Conservation (phyloP, 768 basidiomycete species). For the Inosperma sp. region DNA sequence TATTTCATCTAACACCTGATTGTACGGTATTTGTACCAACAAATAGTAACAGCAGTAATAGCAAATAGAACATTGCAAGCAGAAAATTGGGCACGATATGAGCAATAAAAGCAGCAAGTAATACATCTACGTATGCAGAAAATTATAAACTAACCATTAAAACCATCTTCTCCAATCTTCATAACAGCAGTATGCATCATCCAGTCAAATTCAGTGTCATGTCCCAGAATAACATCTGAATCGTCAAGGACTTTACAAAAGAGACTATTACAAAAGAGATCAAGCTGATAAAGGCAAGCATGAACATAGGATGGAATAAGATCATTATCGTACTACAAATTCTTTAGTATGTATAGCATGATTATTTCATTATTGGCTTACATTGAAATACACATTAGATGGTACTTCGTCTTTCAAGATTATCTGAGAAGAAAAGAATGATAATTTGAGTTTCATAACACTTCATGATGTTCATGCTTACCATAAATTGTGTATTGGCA, state of each 20-base stretch:
- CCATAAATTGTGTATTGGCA: background rate
- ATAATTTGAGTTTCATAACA: background rate
- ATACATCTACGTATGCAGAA: no score
- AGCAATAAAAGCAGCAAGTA: no score
- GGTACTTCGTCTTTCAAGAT: background rate
- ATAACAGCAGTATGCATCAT: background rate
- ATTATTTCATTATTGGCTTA: no score
- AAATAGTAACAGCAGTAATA: no score
- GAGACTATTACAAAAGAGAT: background rate
- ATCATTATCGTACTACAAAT: background rate
- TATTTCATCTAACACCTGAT: no score
- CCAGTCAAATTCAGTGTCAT: conserved; percentile 4
- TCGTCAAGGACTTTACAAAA: background rate
- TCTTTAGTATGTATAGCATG: background rate
- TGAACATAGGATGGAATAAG: background rate
- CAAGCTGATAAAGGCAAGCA: background rate
- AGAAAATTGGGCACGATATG: no score
- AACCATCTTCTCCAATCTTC: background rate
- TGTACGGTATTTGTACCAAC: no score
- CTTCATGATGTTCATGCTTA: background rate
- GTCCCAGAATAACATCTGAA: background rate
- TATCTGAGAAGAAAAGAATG: background rate
- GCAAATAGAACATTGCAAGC: no score
- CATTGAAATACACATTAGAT: background rate
- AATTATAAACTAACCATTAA: conserved; percentile 2